Base-by-base conservation (phyloP, 163 green algal species). In the Chloromonas sp. region DNA sequence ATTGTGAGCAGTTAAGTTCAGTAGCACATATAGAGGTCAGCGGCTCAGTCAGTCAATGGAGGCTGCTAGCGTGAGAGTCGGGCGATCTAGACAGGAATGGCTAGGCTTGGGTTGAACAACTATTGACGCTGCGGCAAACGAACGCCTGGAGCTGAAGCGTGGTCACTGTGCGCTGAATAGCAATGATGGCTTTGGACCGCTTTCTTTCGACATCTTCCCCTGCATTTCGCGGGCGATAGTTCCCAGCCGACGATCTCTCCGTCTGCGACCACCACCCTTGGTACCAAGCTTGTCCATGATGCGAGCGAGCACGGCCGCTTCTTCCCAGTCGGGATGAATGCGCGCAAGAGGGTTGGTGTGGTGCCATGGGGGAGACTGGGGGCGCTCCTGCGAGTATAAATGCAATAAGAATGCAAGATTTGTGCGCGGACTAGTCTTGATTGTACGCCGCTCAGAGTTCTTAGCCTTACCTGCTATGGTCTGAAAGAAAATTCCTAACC, bases 241-340 rank as follows among this genome's bases (percentile, higher is more conserved):
- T 1, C 84, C 84, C 14, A 87, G 60, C n/a, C 86, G 86, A 76
- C 85, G 83, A 70, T 91, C 88, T 0, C 88, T 84, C 66, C 84
- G 84, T 83, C 87, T 87, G 36, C 88, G 74, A 14, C 88, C 88
- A 1, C 88, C 88, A 14, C 88, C 88, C 84, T 91, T 91, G 70
- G 36, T 83, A n/a, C 88, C 86, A 1, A 91, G 85, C 1, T 84
- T 83, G 66, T 91, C 88, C 88, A 91, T 91, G 76, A 91, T 88
- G 80, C 88, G 88, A 0, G 87, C 77, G 14, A 91, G 86, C 84
- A 89, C 86, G 0, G 84, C 85, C 14, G 88, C 88, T 83, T 91
- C 88, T 81, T 91, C 88, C 88, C 88, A 91, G 82, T 91, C 88
- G 60, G 88, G 88, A 78, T 91, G 88, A 80, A 91, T 91, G 71